phyloP scores from a whole-genome alignment of 805 yeast genomes.

The Helenozyma baotianmanensis region DNA sequence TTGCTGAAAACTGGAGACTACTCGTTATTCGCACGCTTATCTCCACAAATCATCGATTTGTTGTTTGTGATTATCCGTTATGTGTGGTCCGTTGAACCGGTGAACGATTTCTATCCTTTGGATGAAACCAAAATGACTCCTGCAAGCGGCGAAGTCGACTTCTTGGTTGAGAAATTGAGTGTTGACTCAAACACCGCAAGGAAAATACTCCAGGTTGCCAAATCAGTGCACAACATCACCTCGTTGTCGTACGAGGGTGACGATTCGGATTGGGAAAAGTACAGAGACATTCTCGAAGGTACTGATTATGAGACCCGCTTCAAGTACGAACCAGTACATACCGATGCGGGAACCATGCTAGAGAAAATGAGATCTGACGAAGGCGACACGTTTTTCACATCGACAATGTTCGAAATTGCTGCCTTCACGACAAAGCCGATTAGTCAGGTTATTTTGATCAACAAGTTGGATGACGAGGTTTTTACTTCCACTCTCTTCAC shows the following conservation, averaged over 20 bases:
- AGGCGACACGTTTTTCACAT: conserved; percentile 3
- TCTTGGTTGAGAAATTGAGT: conserved; percentile 1
- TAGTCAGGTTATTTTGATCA: conserved; percentile 5
- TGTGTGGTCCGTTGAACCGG: conserved; percentile 7
- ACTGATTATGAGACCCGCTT: conserved; percentile 4
- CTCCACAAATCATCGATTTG: conserved; percentile 2
- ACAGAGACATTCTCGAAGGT: conserved; percentile 1
- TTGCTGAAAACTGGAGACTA: conserved; percentile 4
- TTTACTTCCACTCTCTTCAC: no score
- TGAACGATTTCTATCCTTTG: conserved; percentile 8
- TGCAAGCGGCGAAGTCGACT: conserved; percentile 6
- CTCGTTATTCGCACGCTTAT: conserved; percentile 7
- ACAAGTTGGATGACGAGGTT: conserved; percentile 3
- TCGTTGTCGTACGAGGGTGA: conserved; percentile 2
- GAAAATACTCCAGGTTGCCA: conserved; percentile 2
- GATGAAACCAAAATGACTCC: conserved; percentile 10
- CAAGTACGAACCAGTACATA: conserved; percentile 5
- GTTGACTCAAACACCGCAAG: conserved; percentile 1
- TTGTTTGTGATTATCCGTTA: conserved; percentile 6
- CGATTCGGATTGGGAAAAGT: conserved; percentile 4
- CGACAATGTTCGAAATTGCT: conserved; percentile 17
- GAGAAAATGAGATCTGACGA: conserved; percentile 1
- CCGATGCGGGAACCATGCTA: neutral
- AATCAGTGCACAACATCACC: conserved; percentile 2
- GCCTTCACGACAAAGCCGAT: conserved; percentile 16